These are phyloP conservation scores for Paramecium biaurelia DNA, from an alignment of 73 alveolate genomes.

Conservation along the genomic window DNA sequence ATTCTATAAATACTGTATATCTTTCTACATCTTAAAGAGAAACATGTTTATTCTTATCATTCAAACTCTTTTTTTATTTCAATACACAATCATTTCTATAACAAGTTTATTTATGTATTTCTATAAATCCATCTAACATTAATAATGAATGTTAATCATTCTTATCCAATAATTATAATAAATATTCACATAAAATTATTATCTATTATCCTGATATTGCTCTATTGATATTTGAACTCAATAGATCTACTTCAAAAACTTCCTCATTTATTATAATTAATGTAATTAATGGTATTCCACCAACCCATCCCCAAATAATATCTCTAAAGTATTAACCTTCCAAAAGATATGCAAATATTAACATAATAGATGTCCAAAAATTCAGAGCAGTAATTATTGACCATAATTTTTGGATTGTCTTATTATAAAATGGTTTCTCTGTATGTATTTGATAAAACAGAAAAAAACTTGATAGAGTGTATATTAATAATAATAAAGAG, in stretches of 20 bases:
- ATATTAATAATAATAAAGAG: neutral
- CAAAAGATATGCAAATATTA: conserved; percentile 41
- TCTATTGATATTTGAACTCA: conserved; percentile 37
- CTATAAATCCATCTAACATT: conserved; percentile 45
- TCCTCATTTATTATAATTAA: conserved; percentile 26
- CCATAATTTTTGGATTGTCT: conserved; percentile 34
- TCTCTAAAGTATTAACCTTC: conserved; percentile 46
- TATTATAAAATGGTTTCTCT: conserved; percentile 42
- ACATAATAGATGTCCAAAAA: conserved; percentile 38
- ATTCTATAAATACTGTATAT: neutral
- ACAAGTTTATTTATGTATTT: conserved; percentile 37
- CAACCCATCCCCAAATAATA: conserved; percentile 48
- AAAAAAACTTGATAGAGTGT: neutral
- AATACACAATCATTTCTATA: conserved; percentile 15
- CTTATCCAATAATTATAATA: neutral
- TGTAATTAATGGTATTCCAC: conserved; percentile 49
- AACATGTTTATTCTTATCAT: neutral
- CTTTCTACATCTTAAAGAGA: neutral
- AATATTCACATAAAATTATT: conserved; percentile 2
- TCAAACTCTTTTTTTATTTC: neutral
- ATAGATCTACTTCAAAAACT: conserved; percentile 30
- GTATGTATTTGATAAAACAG: conserved; percentile 25
- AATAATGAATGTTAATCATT: neutral
- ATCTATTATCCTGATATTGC: neutral
- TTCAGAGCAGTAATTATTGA: conserved; percentile 49